A percentile compares a stretch with the other conserved stretches of the same genome.
These are phyloP conservation scores for Musa beccarii DNA, from an alignment of 176 grass and related monocot species.

Conservation along the genomic window DNA sequence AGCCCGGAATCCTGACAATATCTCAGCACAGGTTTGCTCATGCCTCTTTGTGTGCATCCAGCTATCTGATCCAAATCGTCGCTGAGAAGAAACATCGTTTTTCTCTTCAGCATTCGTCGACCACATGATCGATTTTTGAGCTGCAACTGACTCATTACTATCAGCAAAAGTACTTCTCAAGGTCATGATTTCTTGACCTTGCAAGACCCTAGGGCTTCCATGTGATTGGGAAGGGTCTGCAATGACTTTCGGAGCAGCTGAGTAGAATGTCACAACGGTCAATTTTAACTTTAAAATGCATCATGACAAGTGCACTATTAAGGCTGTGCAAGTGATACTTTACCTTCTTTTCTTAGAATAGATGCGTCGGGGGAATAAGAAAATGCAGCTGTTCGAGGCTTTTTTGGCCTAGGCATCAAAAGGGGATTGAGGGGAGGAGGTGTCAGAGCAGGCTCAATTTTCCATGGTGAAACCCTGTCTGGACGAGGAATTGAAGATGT, in stretches of 20 bases:
- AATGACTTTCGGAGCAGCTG: constrained; percentile 37
- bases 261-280: not conserved
- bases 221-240: constrained; percentile 35
- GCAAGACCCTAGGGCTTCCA: constrained; percentile 40
- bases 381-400: constrained; percentile 38
- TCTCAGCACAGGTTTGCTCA: constrained; percentile 25
- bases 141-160: constrained; percentile 23
- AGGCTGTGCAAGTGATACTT: not conserved
- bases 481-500: constrained; percentile 69
- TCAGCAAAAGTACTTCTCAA: constrained; percentile 28
- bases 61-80: constrained; percentile 39
- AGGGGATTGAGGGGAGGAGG: constrained; percentile 57
- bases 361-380: constrained; percentile 41
- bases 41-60: constrained; percentile 32
- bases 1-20: constrained; percentile 38
- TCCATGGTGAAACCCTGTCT: constrained; percentile 96
- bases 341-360: constrained; percentile 74
- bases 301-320: not conserved
- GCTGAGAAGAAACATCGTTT: constrained; percentile 20
- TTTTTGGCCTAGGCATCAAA: constrained; percentile 53
- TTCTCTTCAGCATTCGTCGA: constrained; percentile 27
- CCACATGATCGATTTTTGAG: constrained; percentile 29
- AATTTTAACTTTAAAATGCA: not conserved
- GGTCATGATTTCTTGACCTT: constrained; percentile 44
- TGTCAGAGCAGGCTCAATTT: constrained; percentile 70